Conservation (phyloP, 495 filamentous ascomycete species). For the Penicillium waksmanii region DNA sequence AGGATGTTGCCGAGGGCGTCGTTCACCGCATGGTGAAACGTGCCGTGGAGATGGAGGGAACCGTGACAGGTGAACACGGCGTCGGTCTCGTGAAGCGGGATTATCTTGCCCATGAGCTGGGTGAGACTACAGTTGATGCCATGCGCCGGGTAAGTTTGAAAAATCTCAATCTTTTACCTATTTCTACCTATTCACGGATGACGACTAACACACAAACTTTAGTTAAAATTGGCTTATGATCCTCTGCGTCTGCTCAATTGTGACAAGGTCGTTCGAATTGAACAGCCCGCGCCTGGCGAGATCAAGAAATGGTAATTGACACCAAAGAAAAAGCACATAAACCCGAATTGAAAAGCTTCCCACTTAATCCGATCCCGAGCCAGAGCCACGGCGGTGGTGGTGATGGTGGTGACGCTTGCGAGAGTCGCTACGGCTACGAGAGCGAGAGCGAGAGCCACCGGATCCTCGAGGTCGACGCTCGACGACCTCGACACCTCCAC, state of each 20-base stretch:
- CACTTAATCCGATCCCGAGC: constrained; percentile 27
- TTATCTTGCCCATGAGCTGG: constrained; percentile 61
- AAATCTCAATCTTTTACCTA: not conserved
- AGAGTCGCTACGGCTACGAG: constrained; percentile 24
- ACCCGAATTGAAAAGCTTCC: too few species aligned
- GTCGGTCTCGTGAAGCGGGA: constrained; percentile 65
- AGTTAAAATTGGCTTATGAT: constrained; percentile 69
- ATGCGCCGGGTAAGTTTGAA: constrained; percentile 61
- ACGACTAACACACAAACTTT: constrained; percentile 6
- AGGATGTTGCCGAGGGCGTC: constrained; percentile 50
- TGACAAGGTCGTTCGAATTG: constrained; percentile 64
- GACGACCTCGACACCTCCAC: constrained; percentile 12
- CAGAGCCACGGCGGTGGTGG: constrained; percentile 34
- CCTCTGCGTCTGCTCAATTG: constrained; percentile 68
- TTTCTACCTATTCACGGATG: constrained; percentile 1
- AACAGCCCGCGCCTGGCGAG: constrained; percentile 43
- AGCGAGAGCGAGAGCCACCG: constrained; percentile 18
- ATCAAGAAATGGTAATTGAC: constrained; percentile 43
- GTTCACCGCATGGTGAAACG: constrained; percentile 65
- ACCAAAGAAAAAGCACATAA: not conserved
- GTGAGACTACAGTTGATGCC: constrained; percentile 58
- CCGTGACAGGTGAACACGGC: constrained; percentile 67
- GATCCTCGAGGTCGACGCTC: constrained; percentile 18
- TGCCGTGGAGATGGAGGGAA: constrained; percentile 66
- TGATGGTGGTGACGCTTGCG: constrained; percentile 40